Base-by-base conservation (phyloP, 2,329 filamentous ascomycete species). In the Fragosphaeria purpurea region DNA sequence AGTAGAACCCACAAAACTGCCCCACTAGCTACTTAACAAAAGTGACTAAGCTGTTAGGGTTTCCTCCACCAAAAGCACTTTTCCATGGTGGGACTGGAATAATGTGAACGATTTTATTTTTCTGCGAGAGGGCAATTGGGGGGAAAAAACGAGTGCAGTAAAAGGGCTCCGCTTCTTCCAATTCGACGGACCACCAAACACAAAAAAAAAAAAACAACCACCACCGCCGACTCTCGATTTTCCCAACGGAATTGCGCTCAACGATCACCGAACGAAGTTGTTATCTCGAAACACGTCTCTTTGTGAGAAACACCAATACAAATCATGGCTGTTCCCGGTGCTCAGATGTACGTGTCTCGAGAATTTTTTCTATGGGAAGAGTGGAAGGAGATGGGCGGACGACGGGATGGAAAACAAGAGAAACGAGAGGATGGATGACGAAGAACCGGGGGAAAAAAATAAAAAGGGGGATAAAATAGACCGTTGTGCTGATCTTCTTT, bases 301-400 rank as follows among this genome's bases (percentile, higher is more conserved):
- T 38, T 41, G 48, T 48, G 42, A 46, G 35, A 34, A 38, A 35
- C 33, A 46, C 41, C 39, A 50, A 45, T 43, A 40, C 12, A 50
- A 55, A 80, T 70, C 60, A 80, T 80, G 77, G 75, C 77, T 71
- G 70, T 73, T 66, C 73, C 76, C 61, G 77, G 77, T 67, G 69
- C 75, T 67, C 77, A 80, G 69, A 80, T 81, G 77, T 81, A 70
- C 77, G 77, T 73, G 56, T 53, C 51, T 22, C 22, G 22, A 22
- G 22, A 22, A 22, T 22, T 22, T 22, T 22, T 22, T 22, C 22
- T 44, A 50, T 30, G 13, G n/a, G 41, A 44, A 37, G 33, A 41
- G 30, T 8, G 34, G 39, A 34, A 35, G 32, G 22, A 22, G 22
- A 22, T 22, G 22, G 22, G 22, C 22, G 22, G 22, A 22, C 3